Evolutionary conservation across 163 green algal species (phyloP).

Genomic region (Scenedesmus sp.): DNA sequence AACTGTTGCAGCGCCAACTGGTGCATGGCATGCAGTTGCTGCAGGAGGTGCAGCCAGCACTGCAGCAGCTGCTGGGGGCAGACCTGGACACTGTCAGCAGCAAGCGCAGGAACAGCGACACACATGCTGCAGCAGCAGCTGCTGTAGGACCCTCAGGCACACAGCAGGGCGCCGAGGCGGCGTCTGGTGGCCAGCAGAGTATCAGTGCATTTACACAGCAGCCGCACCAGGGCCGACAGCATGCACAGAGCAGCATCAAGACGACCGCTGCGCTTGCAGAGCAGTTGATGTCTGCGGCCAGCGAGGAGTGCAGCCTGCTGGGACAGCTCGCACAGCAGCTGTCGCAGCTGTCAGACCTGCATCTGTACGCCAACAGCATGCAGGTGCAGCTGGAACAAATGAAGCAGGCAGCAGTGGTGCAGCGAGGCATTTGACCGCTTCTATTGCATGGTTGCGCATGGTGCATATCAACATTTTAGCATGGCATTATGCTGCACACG

Average conservation of each 20-base stretch:
- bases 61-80: slow-evolving; percentile 42
- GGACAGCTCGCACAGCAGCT: slow-evolving; percentile 22
- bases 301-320: slow-evolving; percentile 46
- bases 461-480: not conserved
- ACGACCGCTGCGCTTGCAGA: slow-evolving; percentile 23
- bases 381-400: slow-evolving; percentile 50
- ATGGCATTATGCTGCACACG: not conserved
- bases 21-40: slow-evolving; percentile 34
- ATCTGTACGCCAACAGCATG: slow-evolving; percentile 55
- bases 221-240: not conserved
- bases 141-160: not conserved
- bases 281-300: slow-evolving; percentile 33
- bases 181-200: not conserved
- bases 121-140: not conserved
- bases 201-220: not conserved
- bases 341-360: slow-evolving; percentile 27
- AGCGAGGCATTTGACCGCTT: not conserved
- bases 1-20: slow-evolving; percentile 33
- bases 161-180: not conserved
- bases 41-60: slow-evolving; percentile 33
- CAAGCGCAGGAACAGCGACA: not conserved
- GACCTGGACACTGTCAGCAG: not conserved
- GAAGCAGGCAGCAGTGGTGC: not conserved
- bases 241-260: slow-evolving; percentile 25
- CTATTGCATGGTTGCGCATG: not conserved